A percentile compares a stretch with the other conserved stretches of the same genome.
phyloP scores from a whole-genome alignment of 352 stramenopile species.

The Phytophthora sp. region DNA sequence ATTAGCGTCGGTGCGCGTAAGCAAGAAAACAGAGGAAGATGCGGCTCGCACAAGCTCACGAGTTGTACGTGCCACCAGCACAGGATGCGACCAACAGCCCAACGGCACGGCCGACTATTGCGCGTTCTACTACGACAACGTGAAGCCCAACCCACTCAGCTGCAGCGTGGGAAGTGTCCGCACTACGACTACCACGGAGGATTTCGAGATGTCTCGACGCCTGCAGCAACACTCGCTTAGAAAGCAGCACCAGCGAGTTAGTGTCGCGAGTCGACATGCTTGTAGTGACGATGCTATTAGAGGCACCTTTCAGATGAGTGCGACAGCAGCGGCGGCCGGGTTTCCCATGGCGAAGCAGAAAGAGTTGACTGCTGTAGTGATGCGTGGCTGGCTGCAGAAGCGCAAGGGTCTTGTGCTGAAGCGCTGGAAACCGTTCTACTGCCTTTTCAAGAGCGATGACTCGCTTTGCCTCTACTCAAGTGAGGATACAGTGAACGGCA shows the following conservation, averaged over 20 bases:
- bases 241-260: conserved; percentile 1
- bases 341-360: conserved; percentile 38
- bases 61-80: conserved; percentile 3
- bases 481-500: conserved; percentile 62
- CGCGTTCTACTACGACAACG: conserved; percentile 24
- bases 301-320: conserved; percentile 15
- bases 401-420: conserved; percentile 58
- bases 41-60: not conserved
- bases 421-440: conserved; percentile 66
- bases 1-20: conserved; percentile 42
- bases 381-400: conserved; percentile 60
- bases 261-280: not conserved
- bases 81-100: not conserved
- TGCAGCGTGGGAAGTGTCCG: conserved; percentile 23
- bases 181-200: conserved; percentile 40
- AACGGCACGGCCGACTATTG: conserved; percentile 7
- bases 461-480: conserved; percentile 59
- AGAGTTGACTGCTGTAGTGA: conserved; percentile 32
- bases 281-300: not conserved
- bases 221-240: conserved; percentile 18
- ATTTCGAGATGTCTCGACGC: conserved; percentile 41
- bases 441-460: conserved; percentile 58
- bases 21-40: conserved; percentile 1
- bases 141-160: conserved; percentile 19
- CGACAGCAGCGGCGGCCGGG: conserved; percentile 24